Evolutionary conservation across 2,329 filamentous ascomycete species (phyloP), one percentile per base, ranked within the genome.

Genomic region (Fusarium brevicatenulatum): DNA sequence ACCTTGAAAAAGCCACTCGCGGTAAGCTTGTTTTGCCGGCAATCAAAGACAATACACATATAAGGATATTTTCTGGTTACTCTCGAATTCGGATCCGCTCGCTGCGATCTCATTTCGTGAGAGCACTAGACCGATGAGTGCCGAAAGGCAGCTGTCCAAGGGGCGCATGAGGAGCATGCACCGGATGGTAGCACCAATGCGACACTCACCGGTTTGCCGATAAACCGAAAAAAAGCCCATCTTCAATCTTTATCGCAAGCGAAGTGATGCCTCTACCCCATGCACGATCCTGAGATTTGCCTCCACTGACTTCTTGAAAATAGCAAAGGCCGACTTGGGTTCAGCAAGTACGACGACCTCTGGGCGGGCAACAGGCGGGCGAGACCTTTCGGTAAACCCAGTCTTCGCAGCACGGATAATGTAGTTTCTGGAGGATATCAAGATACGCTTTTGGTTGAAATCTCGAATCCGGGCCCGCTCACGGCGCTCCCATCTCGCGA

Each of bases 291-390:
- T 40, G 39, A 40, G 39, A 40, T 1, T 2, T n/a, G 19, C 21
- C 39, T 40, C 39, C 12, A 3, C 39, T 40, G 5, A 12, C 39
- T 23, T 43, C 6, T 23, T 43, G 2, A 43, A 4, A 23, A 43
- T 23, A 43, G 40, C 2, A 4, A 23, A 43, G 15, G 2, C n/a
- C 9, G n/a, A 18, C 40, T 7, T 1, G 15, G 40, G n/a, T 0
- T 43, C 40, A 43, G 40, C 15, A 11, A 28, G 25, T 28, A 5
- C 40, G 40, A 43, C n/a, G n/a, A 43, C 0, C 40, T 43, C 40
- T 0, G 40, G 40, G n/a, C 2, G 6, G 40, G 40, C 40, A 23
- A 43, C 4, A 18, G 5, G 10, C 0, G 42, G 16, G n/a, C 4
- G n/a, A 11, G 0, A 4, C n/a, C n/a, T 10, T 18, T 44, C 42